Conservation (phyloP, 345 rosid species). For the Erysimum cheiranthoides region DNA sequence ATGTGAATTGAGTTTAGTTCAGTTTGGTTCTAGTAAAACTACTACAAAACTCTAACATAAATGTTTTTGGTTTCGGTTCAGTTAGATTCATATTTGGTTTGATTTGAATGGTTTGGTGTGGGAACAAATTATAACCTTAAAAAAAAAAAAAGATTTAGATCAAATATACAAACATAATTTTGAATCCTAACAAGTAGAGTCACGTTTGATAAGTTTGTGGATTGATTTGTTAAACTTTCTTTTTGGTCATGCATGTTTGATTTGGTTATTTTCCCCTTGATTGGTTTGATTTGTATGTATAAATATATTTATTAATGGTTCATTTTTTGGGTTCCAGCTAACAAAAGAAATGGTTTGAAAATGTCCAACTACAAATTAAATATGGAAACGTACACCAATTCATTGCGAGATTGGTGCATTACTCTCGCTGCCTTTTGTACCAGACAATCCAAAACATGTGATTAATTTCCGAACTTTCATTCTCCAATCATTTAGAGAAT, state of each 20-base stretch:
- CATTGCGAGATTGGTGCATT: slow-evolving; percentile 44
- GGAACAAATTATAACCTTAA: no score
- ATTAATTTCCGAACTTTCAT: slow-evolving; percentile 11
- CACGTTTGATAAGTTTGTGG: neutral
- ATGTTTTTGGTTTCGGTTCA: no score
- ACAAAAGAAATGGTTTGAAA: slow-evolving; percentile 21
- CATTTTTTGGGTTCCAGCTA: slow-evolving; percentile 35
- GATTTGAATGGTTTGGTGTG: neutral
- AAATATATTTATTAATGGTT: neutral
- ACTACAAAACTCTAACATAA: neutral
- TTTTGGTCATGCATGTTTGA: neutral
- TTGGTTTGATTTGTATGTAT: neutral
- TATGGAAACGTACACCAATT: slow-evolving; percentile 25
- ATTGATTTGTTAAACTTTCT: neutral
- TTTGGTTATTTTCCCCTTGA: neutral
- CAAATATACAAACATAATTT: neutral
- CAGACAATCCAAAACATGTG: slow-evolving; percentile 26
- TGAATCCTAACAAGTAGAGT: neutral
- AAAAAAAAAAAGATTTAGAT: neutral
- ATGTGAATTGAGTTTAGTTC: neutral
- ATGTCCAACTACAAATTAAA: slow-evolving; percentile 10
- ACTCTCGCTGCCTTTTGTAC: slow-evolving; percentile 8
- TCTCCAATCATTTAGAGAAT: slow-evolving; percentile 26
- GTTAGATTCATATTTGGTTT: neutral
- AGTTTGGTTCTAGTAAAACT: neutral